A percentile compares a stretch with the other conserved stretches of the same genome.
Conservation (phyloP, 2,329 filamentous ascomycete species). For the Fusarium penzigii region DNA sequence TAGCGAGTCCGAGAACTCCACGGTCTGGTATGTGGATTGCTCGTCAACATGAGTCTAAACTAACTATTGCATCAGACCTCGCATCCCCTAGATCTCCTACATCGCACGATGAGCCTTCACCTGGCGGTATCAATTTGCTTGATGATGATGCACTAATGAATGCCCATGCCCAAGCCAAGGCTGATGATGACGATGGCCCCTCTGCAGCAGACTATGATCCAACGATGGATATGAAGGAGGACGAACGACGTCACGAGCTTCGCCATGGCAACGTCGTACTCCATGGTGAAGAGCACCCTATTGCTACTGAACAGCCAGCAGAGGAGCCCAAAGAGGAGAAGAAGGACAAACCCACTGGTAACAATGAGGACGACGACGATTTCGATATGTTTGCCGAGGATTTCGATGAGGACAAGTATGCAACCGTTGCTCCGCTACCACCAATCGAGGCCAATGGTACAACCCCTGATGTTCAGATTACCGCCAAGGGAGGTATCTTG, state of each 20-base stretch:
- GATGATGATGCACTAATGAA: slow-evolving; percentile 71
- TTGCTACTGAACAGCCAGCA: slow-evolving; percentile 27
- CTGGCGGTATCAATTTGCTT: slow-evolving; percentile 61
- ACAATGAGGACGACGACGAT: slow-evolving; percentile 58
- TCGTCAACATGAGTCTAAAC: slow-evolving; percentile 2
- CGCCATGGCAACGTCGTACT: slow-evolving; percentile 58
- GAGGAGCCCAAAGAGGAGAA: slow-evolving; percentile 30
- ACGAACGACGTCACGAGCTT: slow-evolving; percentile 69
- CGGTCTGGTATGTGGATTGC: slow-evolving; percentile 44
- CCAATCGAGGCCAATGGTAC: slow-evolving; percentile 46
- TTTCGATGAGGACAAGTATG: slow-evolving; percentile 67
- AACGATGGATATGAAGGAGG: slow-evolving; percentile 83
- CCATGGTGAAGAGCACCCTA: slow-evolving; percentile 44
- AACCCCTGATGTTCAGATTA: slow-evolving; percentile 53
- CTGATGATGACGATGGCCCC: slow-evolving; percentile 64
- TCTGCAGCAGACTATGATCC: slow-evolving; percentile 96
- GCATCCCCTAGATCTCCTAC: slow-evolving; percentile 46
- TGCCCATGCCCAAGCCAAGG: slow-evolving; percentile 46
- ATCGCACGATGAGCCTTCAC: slow-evolving; percentile 55
- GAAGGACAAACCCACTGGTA: slow-evolving; percentile 23
- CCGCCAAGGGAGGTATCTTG: slow-evolving; percentile 74
- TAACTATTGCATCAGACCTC: slow-evolving; percentile 34
- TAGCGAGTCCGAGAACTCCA: slow-evolving; percentile 49
- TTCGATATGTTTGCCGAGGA: slow-evolving; percentile 91
- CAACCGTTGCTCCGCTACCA: slow-evolving; percentile 41